phyloP scores from a whole-genome alignment of 208 protist species.

The Acanthamoeba healyi region DNA sequence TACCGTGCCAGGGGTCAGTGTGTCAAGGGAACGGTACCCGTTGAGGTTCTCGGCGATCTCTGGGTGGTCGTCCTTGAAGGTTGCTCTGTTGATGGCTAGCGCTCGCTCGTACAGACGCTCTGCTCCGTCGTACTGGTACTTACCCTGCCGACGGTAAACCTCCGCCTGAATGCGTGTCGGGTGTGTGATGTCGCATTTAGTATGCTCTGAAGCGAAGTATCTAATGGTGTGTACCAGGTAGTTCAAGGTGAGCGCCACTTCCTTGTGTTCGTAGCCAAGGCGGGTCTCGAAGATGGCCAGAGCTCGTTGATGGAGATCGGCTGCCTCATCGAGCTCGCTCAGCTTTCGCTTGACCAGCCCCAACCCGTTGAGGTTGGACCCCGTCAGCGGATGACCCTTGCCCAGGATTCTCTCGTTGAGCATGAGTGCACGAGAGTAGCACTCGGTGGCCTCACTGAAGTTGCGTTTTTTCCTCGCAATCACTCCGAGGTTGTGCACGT shows the following conservation, averaged over 20 bases:
- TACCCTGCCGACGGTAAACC: conserved; percentile 62
- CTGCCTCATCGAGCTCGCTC: conserved; percentile 62
- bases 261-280: conserved; percentile 47
- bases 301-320: conserved; percentile 25
- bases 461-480: conserved; percentile 29
- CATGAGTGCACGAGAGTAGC: conserved; percentile 1
- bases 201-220: no score
- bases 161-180: no score
- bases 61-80: conserved; percentile 65
- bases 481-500: conserved; percentile 74
- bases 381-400: not conserved
- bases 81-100: conserved; percentile 54
- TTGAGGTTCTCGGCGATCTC: conserved; percentile 72
- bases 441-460: not conserved
- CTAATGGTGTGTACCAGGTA: conserved; percentile 9
- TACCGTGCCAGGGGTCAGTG: not conserved
- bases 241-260: conserved; percentile 73
- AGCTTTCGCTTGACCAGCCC: conserved; percentile 31
- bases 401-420: conserved; percentile 65
- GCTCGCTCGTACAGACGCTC: conserved; percentile 60
- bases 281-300: conserved; percentile 64
- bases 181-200: no score
- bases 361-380: conserved; percentile 24
- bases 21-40: not conserved
- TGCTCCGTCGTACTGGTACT: conserved; percentile 70